These are phyloP conservation scores for Chalciporus sp. DNA, from an alignment of 1,284 basidiomycete genomes.

Conservation along the genomic window DNA sequence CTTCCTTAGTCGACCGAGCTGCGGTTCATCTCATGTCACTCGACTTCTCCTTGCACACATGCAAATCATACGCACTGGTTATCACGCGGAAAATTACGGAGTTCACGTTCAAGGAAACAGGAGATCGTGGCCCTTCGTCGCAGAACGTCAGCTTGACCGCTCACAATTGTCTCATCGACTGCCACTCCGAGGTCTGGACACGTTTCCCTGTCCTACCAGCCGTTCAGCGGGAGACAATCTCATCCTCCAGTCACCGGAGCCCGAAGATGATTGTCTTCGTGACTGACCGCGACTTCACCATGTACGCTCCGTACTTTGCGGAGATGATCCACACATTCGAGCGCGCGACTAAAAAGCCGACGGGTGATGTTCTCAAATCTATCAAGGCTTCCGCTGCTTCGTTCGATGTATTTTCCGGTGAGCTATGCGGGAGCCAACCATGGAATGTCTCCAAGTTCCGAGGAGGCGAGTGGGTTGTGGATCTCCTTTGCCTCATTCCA, in stretches of 20 bases:
- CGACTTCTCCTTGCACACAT: slow-evolving; percentile 32
- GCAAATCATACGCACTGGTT: slow-evolving; percentile 46
- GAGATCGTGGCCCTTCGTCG: slow-evolving; percentile 11
- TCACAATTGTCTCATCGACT: slow-evolving; percentile 58
- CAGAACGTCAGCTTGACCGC: slow-evolving; percentile 20
- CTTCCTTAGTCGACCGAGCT: slow-evolving; percentile 46
- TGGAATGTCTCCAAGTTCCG: slow-evolving; percentile 42
- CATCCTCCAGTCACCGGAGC: slow-evolving; percentile 34
- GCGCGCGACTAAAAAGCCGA: slow-evolving; percentile 42
- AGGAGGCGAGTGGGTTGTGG: slow-evolving; percentile 63
- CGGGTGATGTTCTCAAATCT: slow-evolving; percentile 42
- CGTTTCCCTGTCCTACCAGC: slow-evolving; percentile 63
- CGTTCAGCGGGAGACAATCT: slow-evolving; percentile 49
- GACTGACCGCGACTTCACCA: slow-evolving; percentile 39
- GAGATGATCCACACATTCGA: slow-evolving; percentile 51
- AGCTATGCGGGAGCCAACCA: slow-evolving; percentile 15
- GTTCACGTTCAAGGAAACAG: slow-evolving; percentile 52
- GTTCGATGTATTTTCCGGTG: slow-evolving; percentile 22
- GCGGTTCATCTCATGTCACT: slow-evolving; percentile 47
- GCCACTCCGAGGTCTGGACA: slow-evolving; percentile 61
- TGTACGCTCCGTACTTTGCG: slow-evolving; percentile 45
- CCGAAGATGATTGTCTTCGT: slow-evolving; percentile 45
- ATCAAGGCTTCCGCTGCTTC: slow-evolving; percentile 31
- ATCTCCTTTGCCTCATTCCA: slow-evolving; percentile 63
- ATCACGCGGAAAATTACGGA: slow-evolving; percentile 58